Evolutionary conservation across 768 basidiomycete genomes (phyloP).

Genomic region (Pisolithus marmoratus): DNA sequence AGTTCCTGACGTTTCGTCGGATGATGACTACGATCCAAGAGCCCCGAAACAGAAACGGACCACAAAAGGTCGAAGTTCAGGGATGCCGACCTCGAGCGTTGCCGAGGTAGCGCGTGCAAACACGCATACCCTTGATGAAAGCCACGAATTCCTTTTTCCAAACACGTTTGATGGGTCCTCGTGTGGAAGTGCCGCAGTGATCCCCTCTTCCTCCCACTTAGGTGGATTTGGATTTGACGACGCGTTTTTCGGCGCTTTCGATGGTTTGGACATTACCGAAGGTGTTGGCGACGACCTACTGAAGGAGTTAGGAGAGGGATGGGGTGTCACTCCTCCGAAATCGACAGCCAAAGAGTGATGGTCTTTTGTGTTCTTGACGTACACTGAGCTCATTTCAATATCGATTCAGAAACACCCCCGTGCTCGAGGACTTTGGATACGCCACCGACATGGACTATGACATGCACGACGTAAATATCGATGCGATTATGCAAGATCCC

Average conservation of each 20-base stretch:
- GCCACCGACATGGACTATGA: slow-evolving; percentile 24
- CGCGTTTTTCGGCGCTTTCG: slow-evolving; percentile 45
- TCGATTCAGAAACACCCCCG: slow-evolving; percentile 8
- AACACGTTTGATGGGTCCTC: slow-evolving; percentile 63
- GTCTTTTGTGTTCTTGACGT: background rate
- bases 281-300: slow-evolving; percentile 72
- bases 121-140: slow-evolving; percentile 63
- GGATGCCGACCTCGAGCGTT: slow-evolving; percentile 19
- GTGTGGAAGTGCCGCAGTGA: slow-evolving; percentile 29
- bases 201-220: slow-evolving; percentile 51
- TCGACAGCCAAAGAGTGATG: slow-evolving; percentile 13
- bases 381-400: slow-evolving; percentile 7
- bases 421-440: slow-evolving; percentile 14
- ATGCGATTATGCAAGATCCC: background rate
- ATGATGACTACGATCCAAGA: slow-evolving; percentile 48
- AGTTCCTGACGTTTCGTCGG: slow-evolving; percentile 30
- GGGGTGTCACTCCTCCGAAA: slow-evolving; percentile 35
- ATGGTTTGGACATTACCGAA: slow-evolving; percentile 51
- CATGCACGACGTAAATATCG: slow-evolving; percentile 3
- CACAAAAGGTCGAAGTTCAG: slow-evolving; percentile 15
- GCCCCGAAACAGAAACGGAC: slow-evolving; percentile 22
- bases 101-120: slow-evolving; percentile 45
- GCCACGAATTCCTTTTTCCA: slow-evolving; percentile 61
- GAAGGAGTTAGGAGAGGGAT: slow-evolving; percentile 66
- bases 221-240: slow-evolving; percentile 48